Conservation (phyloP, 495 filamentous ascomycete genomes). For the Aspergillus sparsus region DNA sequence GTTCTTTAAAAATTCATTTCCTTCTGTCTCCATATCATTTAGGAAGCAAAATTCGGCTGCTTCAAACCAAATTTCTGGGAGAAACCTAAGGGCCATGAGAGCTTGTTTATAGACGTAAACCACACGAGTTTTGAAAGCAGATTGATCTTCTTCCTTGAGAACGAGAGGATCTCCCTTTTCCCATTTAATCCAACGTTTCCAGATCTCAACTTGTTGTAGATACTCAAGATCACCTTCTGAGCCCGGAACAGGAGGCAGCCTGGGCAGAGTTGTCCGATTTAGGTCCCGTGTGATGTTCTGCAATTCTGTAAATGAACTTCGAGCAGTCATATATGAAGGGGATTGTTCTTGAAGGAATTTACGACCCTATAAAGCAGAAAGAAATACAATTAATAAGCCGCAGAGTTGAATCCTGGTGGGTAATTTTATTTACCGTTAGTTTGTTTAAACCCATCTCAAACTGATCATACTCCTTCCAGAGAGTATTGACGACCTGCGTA, state of each 20-base stretch:
- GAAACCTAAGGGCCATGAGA: slow-evolving; percentile 88
- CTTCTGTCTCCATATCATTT: slow-evolving; percentile 67
- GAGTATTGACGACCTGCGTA: slow-evolving; percentile 69
- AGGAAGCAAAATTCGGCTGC: slow-evolving; percentile 90
- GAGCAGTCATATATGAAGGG: slow-evolving; percentile 88
- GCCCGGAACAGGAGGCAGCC: slow-evolving; percentile 77
- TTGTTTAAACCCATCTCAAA: slow-evolving; percentile 95
- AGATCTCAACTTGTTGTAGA: slow-evolving; percentile 79
- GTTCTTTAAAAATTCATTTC: slow-evolving; percentile 74
- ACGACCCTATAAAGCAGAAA: slow-evolving; percentile 59
- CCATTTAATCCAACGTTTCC: slow-evolving; percentile 92
- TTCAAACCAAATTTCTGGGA: slow-evolving; percentile 94
- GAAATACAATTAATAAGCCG: neutral
- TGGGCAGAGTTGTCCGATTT: slow-evolving; percentile 73
- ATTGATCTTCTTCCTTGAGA: slow-evolving; percentile 72
- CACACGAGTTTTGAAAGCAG: slow-evolving; percentile 71
- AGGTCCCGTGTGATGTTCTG: slow-evolving; percentile 82
- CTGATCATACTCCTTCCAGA: slow-evolving; percentile 97
- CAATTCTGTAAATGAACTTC: slow-evolving; percentile 77
- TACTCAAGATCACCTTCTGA: slow-evolving; percentile 88
- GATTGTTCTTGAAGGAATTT: slow-evolving; percentile 92
- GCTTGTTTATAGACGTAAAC: slow-evolving; percentile 92
- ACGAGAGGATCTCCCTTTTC: slow-evolving; percentile 91
- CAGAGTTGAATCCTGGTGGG: neutral
- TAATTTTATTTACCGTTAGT: slow-evolving; percentile 59